phyloP scores from a whole-genome alignment of 352 stramenopile species.

The Pythium utonaiense region DNA sequence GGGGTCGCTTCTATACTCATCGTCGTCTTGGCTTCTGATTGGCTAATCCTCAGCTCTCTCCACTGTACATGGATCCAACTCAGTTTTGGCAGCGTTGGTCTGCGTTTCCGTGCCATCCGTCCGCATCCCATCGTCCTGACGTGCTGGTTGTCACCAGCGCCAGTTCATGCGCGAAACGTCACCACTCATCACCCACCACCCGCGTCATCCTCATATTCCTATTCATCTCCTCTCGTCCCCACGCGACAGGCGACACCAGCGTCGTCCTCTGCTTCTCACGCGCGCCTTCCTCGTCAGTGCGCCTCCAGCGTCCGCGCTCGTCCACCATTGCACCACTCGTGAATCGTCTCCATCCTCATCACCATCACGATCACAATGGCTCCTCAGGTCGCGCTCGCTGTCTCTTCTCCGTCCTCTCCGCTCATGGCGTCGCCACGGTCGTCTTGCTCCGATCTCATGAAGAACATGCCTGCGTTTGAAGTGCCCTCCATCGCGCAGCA shows the following conservation, averaged over 20 bases:
- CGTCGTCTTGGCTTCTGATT: not conserved
- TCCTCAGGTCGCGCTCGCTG: constrained; percentile 10
- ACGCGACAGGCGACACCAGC: not conserved
- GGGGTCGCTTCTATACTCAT: constrained; percentile 8
- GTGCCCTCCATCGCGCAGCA: constrained; percentile 40
- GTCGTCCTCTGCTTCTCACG: not conserved
- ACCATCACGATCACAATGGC: constrained; percentile 7
- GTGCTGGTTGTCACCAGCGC: constrained; percentile 9
- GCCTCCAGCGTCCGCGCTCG: not conserved
- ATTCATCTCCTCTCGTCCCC: not conserved
- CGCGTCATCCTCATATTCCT: not conserved
- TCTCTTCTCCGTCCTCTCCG: not conserved
- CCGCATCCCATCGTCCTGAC: constrained; percentile 12
- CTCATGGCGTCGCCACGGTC: constrained; percentile 7
- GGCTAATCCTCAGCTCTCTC: not conserved
- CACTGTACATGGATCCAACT: not conserved
- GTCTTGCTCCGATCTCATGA: constrained; percentile 8
- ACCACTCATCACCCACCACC: not conserved
- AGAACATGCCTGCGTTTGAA: constrained; percentile 13
- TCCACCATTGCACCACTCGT: not conserved
- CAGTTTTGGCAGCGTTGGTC: not conserved
- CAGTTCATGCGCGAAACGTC: constrained; percentile 18
- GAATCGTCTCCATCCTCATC: not conserved
- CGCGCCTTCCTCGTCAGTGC: not conserved
- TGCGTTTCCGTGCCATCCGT: constrained; percentile 1